phyloP scores from a whole-genome alignment of 371 early-diverging fungal species.

The Mucor circinelloides region DNA sequence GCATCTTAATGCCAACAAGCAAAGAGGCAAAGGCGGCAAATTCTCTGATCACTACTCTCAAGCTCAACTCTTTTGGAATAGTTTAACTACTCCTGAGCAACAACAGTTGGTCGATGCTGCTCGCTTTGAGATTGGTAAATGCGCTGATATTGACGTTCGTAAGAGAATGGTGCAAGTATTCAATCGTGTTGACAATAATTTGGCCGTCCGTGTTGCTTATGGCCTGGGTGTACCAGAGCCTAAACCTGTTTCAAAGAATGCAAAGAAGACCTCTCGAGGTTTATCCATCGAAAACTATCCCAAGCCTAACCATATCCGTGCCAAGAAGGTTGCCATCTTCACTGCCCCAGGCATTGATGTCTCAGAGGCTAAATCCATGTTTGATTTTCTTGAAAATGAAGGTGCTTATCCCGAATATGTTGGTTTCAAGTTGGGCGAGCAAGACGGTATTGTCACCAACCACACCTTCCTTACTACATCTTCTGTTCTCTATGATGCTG shows the following conservation, averaged over 20 bases:
- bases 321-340: constrained; percentile 40
- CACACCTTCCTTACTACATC: constrained; percentile 31
- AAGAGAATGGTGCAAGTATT: constrained; percentile 37
- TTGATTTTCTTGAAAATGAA: constrained; percentile 25
- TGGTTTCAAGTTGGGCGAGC: constrained; percentile 27
- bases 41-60: constrained; percentile 48
- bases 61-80: constrained; percentile 47
- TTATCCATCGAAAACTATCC: constrained; percentile 41
- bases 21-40: constrained; percentile 25
- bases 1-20: constrained; percentile 13
- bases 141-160: constrained; percentile 30
- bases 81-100: constrained; percentile 36
- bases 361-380: constrained; percentile 33
- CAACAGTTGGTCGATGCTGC: constrained; percentile 43
- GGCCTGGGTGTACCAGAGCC: constrained; percentile 36
- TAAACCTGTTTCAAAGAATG: constrained; percentile 26
- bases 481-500: constrained; percentile 44
- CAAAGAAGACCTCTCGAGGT: constrained; percentile 20
- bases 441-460: constrained; percentile 26
- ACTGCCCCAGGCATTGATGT: constrained; percentile 35
- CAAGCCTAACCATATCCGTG: constrained; percentile 32
- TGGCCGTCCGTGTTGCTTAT: constrained; percentile 45
- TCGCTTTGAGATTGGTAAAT: constrained; percentile 48
- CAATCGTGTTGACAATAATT: constrained; percentile 43
- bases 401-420: constrained; percentile 39